Evolutionary conservation across 768 basidiomycete species (phyloP).

Genomic region (Lactarius sp.): DNA sequence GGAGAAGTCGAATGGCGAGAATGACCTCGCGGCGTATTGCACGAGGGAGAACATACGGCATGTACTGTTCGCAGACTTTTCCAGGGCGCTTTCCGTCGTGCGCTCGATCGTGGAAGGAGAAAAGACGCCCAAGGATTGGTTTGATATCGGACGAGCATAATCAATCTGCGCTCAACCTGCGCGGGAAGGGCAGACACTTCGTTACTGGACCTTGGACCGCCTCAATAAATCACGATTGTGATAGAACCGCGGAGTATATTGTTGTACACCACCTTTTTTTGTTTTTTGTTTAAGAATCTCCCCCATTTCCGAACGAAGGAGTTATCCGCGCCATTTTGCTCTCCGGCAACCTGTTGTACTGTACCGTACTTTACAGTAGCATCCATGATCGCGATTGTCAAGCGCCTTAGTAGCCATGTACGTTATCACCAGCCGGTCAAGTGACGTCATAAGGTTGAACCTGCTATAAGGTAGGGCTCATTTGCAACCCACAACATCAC

Average conservation of each 20-base stretch:
- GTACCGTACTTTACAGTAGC: too few species aligned
- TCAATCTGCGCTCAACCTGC: not conserved
- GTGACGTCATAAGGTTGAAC: too few species aligned
- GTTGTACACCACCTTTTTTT: not conserved
- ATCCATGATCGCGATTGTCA: too few species aligned
- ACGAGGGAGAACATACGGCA: conserved; percentile 71
- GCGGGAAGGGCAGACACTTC: too few species aligned
- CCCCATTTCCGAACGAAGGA: too few species aligned
- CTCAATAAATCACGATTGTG: not conserved
- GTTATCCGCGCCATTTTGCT: too few species aligned
- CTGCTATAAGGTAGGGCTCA: too few species aligned
- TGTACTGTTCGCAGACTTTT: conserved; percentile 71
- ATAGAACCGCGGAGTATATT: not conserved
- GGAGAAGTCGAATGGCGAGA: conserved; percentile 66
- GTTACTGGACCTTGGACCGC: not conserved
- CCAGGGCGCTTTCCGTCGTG: conserved; percentile 54
- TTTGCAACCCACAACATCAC: too few species aligned
- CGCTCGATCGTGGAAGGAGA: conserved; percentile 66
- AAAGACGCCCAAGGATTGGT: conserved; percentile 52
- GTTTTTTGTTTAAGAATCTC: too few species aligned
- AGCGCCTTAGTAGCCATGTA: too few species aligned
- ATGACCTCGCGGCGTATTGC: conserved; percentile 86
- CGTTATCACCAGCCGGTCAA: too few species aligned
- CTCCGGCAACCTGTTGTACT: too few species aligned
- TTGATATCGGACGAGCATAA: conserved; percentile 27